Percentiles rank a stretch among this genome's conserved stretches.
Evolutionary conservation across 805 yeast species (phyloP).

Genomic region (Candida multigemmis): DNA sequence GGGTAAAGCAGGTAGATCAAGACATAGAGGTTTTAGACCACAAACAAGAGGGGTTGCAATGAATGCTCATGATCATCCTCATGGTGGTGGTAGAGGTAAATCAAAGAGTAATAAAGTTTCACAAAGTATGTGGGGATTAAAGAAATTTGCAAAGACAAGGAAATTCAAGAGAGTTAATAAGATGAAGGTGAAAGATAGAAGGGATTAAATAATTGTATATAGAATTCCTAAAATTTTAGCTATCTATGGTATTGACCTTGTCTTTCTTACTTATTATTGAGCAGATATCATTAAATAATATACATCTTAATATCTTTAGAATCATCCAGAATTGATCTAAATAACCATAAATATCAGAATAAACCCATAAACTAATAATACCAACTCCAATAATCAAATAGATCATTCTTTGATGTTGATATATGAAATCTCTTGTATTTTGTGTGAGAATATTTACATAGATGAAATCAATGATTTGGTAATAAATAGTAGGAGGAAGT

Average conservation of each 20-base stretch:
- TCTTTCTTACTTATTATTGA: no score
- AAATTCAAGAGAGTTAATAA: conserved; percentile 79
- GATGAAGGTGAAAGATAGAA: conserved; percentile 80
- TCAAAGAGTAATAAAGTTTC: conserved; percentile 92
- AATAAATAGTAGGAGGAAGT: no score
- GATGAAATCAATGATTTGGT: no score
- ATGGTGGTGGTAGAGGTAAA: conserved; percentile 99
- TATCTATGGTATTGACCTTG: no score
- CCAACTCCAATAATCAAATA: no score
- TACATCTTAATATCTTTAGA: not conserved
- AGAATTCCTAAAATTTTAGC: conserved; percentile 1
- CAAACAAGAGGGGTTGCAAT: conserved; percentile 96
- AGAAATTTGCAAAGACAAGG: conserved; percentile 91
- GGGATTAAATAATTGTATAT: conserved; percentile 6
- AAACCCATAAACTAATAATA: no score
- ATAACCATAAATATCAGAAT: no score
- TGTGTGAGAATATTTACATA: no score
- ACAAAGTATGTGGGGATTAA: conserved; percentile 95
- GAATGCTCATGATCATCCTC: conserved; percentile 97
- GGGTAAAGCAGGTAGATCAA: conserved; percentile 95
- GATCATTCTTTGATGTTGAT: no score
- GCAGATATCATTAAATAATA: no score
- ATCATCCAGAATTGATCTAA: not conserved
- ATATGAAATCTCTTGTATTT: no score
- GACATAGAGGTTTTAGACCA: conserved; percentile 91